Conservation (phyloP, 1,284 basidiomycete genomes). For the Sanguinoderma infundibulare region DNA sequence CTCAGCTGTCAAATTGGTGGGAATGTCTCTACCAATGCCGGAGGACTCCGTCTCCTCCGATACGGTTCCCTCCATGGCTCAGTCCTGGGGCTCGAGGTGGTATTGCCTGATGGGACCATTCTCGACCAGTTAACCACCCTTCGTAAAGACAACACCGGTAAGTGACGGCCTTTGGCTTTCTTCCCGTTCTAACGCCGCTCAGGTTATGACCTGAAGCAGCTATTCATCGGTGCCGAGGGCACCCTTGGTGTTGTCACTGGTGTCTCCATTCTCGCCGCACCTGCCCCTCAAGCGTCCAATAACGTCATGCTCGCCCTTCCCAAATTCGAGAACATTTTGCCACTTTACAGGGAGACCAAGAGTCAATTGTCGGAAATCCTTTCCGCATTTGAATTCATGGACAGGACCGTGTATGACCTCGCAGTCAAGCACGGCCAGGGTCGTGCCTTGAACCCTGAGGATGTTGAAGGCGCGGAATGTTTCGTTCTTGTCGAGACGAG, state of each 20-base stretch:
- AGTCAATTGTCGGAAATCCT: slow-evolving; percentile 92
- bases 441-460: slow-evolving; percentile 66
- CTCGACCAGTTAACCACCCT: slow-evolving; percentile 84
- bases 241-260: slow-evolving; percentile 96
- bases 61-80: slow-evolving; percentile 97
- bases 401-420: slow-evolving; percentile 87
- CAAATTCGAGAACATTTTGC: slow-evolving; percentile 75
- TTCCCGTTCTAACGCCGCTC: slow-evolving; percentile 2
- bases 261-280: slow-evolving; percentile 94
- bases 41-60: slow-evolving; percentile 90
- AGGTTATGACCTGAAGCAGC: slow-evolving; percentile 99
- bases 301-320: slow-evolving; percentile 81
- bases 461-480: slow-evolving; percentile 79
- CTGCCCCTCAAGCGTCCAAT: slow-evolving; percentile 83
- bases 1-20: slow-evolving; percentile 95
- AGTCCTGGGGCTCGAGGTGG: slow-evolving; percentile 97
- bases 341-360: slow-evolving; percentile 70
- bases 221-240: slow-evolving; percentile 98
- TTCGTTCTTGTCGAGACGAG: slow-evolving; percentile 97
- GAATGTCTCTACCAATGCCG: slow-evolving; percentile 97
- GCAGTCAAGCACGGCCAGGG: slow-evolving; percentile 80
- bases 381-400: slow-evolving; percentile 97
- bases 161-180: neutral
- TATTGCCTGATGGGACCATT: slow-evolving; percentile 96
- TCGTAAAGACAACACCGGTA: slow-evolving; percentile 98